Base-by-base conservation (phyloP, 495 filamentous ascomycete genomes). In the Aspergillus funiculosus region DNA sequence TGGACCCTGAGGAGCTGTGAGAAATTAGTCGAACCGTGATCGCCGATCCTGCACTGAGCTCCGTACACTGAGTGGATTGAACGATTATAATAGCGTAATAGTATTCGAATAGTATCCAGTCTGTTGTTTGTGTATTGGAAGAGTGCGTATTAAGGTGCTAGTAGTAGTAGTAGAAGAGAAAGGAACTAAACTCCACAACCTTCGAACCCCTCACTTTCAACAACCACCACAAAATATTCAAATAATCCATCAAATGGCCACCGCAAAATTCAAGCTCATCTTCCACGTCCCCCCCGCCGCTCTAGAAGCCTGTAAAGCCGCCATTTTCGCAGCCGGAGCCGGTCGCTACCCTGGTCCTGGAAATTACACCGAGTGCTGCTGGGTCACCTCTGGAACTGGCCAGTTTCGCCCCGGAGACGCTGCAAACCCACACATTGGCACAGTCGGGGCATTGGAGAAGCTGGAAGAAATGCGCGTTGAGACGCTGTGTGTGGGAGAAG, bases 311-410 rank as follows among this genome's bases (percentile, higher is more conserved):
- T 72, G 71, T 60, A 84, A 86, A 54, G 41, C 62, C 0, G 81
- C 80, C 38, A 71, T 85, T 43, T 86, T 86, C 54, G 69, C 71
- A 13, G 75, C 81, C 0, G 82, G 81, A 9, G 82, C 78, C 2
- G 82, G 83, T 1, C 63, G 68, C 3, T 80, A 76, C 50, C 80
- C 79, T 1, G 73, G 72, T 0, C 50, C 43, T 2, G 77, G 76
- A 17, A 74, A 76, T 48, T 86, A 85, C 64, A 80, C 72, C 4
- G 72, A 85, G 45, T 78, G 72, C 60, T 75, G 75, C 57, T 86
- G 71, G 60, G 69, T 71, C 10, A 56, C 67, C 3, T 48, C 64
- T 5, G 82, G 80, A 5, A 77, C 63, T 0, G 77, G 77, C 2
- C 82, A 85, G 50, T 87, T 83, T 59, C 65, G 74, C 11, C 80